phyloP scores from a whole-genome alignment of 2,329 filamentous ascomycete genomes.

The Teratosphaeria destructans region DNA sequence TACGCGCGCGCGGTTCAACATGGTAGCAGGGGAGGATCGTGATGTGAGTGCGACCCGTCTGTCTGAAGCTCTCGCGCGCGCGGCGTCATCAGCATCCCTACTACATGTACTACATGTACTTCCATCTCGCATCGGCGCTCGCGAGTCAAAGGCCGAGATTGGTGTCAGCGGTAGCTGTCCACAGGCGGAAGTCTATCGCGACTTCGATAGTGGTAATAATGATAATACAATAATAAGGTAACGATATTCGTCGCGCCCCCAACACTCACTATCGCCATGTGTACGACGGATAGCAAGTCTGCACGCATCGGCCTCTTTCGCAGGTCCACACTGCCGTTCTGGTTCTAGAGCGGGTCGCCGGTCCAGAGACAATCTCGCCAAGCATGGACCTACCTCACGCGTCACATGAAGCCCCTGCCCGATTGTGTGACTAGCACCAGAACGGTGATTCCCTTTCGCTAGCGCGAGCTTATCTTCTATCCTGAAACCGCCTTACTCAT shows the following conservation, averaged over 20 bases:
- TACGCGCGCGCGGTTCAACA: background rate
- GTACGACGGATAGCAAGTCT: background rate
- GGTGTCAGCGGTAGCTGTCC: background rate
- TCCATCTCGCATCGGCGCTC: background rate
- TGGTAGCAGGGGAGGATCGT: background rate
- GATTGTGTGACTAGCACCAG: background rate
- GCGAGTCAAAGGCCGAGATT: background rate
- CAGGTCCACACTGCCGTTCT: background rate
- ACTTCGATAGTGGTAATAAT: no score
- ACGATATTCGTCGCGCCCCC: background rate
- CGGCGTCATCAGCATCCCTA: background rate
- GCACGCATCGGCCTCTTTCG: background rate
- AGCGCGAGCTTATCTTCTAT: background rate
- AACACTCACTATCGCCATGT: background rate
- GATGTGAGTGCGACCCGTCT: background rate
- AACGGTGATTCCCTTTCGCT: background rate
- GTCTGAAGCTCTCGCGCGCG: background rate
- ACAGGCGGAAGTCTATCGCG: background rate
- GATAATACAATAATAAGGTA: background rate
- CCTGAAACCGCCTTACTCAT: background rate
- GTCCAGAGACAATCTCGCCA: background rate
- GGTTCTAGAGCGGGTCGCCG: background rate
- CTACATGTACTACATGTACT: background rate
- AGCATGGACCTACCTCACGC: background rate
- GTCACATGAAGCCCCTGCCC: background rate